phyloP scores from a whole-genome alignment of 129 eudicot genomes.

The Tagetes patula region DNA sequence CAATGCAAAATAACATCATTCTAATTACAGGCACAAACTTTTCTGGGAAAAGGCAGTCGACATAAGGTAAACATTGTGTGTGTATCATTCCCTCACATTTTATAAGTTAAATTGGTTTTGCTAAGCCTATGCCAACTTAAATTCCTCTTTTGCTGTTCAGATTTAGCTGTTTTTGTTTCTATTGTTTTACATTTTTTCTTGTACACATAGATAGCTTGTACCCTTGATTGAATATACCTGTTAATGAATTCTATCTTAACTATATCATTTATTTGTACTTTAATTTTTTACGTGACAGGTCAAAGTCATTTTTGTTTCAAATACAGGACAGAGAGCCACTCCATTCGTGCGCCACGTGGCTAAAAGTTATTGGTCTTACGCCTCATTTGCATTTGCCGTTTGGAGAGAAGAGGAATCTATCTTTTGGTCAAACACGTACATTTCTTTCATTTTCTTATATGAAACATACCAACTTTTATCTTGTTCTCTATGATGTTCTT shows the following conservation, averaged over 20 bases:
- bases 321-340: conserved; percentile 93
- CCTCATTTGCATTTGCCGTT: conserved; percentile 69
- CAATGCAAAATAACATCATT: conserved; percentile 22
- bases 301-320: conserved; percentile 77
- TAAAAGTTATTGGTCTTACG: conserved; percentile 63
- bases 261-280: neutral
- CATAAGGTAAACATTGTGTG: conserved; percentile 62
- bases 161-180: neutral
- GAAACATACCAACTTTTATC: neutral
- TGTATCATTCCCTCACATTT: neutral
- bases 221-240: neutral
- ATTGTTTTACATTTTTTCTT: neutral
- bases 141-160: conserved; percentile 7
- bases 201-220: conserved; percentile 15
- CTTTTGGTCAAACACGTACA: conserved; percentile 82
- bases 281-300: conserved; percentile 45
- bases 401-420: conserved; percentile 85
- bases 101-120: neutral
- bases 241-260: neutral
- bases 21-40: conserved; percentile 65
- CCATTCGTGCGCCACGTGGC: conserved; percentile 87
- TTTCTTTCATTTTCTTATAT: conserved; percentile 25
- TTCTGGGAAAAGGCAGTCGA: conserved; percentile 67
- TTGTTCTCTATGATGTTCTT: neutral
- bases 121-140: neutral